Conservation (phyloP, 305 asterid species). For the Stenogyne calaminthoides region DNA sequence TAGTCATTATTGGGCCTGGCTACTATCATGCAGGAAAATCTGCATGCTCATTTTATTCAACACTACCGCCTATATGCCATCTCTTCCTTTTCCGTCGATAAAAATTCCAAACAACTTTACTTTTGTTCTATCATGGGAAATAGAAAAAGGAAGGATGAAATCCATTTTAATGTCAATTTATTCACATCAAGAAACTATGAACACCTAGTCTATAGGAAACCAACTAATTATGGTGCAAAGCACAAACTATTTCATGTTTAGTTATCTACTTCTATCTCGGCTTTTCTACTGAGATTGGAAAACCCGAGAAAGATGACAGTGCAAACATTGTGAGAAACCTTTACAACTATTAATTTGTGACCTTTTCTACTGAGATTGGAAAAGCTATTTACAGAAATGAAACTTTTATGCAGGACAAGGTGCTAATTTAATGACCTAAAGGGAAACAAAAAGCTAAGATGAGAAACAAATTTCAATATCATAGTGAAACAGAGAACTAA, state of each 20-base stretch:
- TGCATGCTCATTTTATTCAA: background rate
- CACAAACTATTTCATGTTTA: background rate
- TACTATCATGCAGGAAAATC: background rate
- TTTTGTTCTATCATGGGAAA: background rate
- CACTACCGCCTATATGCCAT: background rate
- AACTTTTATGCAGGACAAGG: slow-evolving; percentile 4
- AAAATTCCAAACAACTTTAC: background rate
- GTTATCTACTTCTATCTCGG: background rate
- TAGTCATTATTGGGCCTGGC: background rate
- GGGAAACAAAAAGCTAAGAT: background rate
- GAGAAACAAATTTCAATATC: background rate
- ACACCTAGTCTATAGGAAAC: background rate
- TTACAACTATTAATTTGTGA: background rate
- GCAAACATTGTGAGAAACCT: background rate
- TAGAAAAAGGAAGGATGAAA: background rate
- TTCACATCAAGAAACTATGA: background rate
- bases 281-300: background rate
- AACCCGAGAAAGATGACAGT: background rate
- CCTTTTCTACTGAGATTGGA: no score
- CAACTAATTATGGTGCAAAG: background rate
- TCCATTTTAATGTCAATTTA: background rate
- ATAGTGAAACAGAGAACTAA: background rate
- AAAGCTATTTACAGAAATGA: background rate
- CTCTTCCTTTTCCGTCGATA: background rate
- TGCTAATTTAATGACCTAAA: background rate